These are phyloP conservation scores for Calocybe cyanea DNA, from an alignment of 768 basidiomycete genomes.

Conservation along the genomic window DNA sequence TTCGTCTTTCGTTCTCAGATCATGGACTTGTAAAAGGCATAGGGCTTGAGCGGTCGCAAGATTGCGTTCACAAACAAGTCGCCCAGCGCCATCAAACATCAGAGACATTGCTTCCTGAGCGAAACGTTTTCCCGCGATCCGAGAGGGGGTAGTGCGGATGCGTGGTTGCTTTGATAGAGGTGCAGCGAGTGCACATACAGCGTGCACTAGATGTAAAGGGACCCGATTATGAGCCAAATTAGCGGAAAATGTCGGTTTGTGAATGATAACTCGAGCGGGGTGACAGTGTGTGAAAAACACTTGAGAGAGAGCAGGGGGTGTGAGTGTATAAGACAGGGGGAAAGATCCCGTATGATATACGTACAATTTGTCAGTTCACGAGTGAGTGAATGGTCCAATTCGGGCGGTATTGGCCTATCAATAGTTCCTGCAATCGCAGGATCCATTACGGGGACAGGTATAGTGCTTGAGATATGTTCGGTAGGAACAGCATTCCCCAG, in stretches of 20 bases:
- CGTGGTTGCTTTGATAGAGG: conserved; percentile 67
- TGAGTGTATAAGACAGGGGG: conserved; percentile 10
- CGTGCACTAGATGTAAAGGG: conserved; percentile 66
- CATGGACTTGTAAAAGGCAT: conserved; percentile 67
- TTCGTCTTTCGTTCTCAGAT: conserved; percentile 44
- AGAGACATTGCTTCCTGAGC: conserved; percentile 60
- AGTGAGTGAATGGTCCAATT: conserved; percentile 59
- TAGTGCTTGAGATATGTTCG: conserved; percentile 29
- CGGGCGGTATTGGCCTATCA: conserved; percentile 39
- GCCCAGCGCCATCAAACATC: conserved; percentile 70
- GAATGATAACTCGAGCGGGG: conserved; percentile 71
- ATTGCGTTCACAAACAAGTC: conserved; percentile 57
- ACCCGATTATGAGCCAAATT: conserved; percentile 63
- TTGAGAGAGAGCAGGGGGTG: conserved; percentile 25
- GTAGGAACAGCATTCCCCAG: conserved; percentile 32
- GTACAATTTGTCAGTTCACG: conserved; percentile 73
- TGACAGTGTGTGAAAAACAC: conserved; percentile 84
- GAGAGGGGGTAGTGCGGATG: conserved; percentile 50
- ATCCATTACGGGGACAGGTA: conserved; percentile 32
- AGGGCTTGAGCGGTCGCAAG: conserved; percentile 75
- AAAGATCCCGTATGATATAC: conserved; percentile 23
- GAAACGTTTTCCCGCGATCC: conserved; percentile 52
- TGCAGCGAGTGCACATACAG: conserved; percentile 76
- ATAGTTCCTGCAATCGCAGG: conserved; percentile 32
- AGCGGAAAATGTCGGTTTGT: conserved; percentile 73